A percentile compares a stretch with the other conserved stretches of the same genome.
Evolutionary conservation across 805 yeast genomes (phyloP).

Genomic region (Wickerhamia fluorescens): DNA sequence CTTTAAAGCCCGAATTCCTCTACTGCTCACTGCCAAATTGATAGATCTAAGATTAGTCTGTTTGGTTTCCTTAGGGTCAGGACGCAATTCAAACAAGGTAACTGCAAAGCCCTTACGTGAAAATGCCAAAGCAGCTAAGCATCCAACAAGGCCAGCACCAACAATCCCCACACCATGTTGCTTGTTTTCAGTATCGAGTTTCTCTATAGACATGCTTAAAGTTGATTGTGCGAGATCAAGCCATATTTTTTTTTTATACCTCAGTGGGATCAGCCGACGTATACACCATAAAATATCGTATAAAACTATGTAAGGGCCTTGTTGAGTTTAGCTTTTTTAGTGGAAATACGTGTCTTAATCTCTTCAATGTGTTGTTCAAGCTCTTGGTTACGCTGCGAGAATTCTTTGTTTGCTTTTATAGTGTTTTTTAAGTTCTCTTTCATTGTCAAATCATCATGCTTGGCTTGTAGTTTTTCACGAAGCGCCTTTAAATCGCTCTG

Average conservation of each 20-base stretch:
- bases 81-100: constrained; percentile 62
- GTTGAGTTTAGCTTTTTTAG: background rate
- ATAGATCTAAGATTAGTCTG: constrained; percentile 53
- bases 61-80: constrained; percentile 49
- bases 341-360: constrained; percentile 9
- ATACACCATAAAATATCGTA: too few species aligned
- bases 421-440: constrained; percentile 14
- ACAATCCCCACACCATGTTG: constrained; percentile 44
- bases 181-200: too few species aligned
- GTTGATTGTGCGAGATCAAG: too few species aligned
- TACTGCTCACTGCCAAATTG: constrained; percentile 78
- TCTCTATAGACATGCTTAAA: too few species aligned
- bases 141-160: constrained; percentile 91
- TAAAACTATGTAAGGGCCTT: too few species aligned
- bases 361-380: constrained; percentile 26
- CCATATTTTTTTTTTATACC: too few species aligned
- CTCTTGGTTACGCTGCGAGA: constrained; percentile 16
- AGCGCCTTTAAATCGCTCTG: constrained; percentile 4
- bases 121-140: constrained; percentile 76
- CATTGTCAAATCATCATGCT: constrained; percentile 12
- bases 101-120: constrained; percentile 67
- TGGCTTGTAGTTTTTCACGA: constrained; percentile 7
- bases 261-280: too few species aligned
- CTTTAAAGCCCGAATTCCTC: constrained; percentile 70
- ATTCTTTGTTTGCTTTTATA: constrained; percentile 31